Conservation (phyloP, 2,329 filamentous ascomycete genomes). For the Exophiala xenobiotica region DNA sequence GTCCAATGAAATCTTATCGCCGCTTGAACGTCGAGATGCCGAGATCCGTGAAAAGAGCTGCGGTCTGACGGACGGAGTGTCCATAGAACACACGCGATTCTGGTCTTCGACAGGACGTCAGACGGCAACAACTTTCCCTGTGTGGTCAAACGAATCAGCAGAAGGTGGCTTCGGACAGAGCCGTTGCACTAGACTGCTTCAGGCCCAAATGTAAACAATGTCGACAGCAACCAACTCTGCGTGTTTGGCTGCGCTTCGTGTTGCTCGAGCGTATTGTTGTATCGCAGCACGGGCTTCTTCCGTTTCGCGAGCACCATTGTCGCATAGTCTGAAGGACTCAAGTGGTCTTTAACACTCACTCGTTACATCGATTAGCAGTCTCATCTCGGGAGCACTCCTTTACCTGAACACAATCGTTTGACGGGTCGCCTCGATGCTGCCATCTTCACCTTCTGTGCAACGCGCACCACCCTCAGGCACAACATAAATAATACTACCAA, state of each 20-base stretch:
- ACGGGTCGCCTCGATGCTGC: slow-evolving; percentile 13
- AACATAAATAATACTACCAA: neutral
- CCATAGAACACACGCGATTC: too few species aligned
- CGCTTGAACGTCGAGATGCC: neutral
- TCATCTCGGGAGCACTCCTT: too few species aligned
- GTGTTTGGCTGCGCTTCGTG: neutral
- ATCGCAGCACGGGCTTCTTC: neutral
- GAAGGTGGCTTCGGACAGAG: neutral
- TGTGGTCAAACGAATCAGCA: neutral
- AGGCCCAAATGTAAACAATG: neutral
- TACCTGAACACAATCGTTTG: slow-evolving; percentile 2
- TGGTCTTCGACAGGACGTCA: too few species aligned
- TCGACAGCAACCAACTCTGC: slow-evolving; percentile 1
- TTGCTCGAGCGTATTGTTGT: neutral
- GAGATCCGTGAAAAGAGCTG: neutral
- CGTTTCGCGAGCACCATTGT: too few species aligned
- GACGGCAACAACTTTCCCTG: neutral
- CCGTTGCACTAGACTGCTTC: neutral
- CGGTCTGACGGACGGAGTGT: neutral
- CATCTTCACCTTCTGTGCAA: slow-evolving; percentile 1
- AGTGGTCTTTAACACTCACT: too few species aligned
- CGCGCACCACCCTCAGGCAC: slow-evolving; percentile 2
- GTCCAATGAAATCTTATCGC: neutral
- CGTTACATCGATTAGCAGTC: neutral
- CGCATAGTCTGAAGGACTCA: too few species aligned